These are phyloP conservation scores for Chimonanthus salicifolius DNA, from an alignment of 164 flowering plant genomes.

Conservation along the genomic window DNA sequence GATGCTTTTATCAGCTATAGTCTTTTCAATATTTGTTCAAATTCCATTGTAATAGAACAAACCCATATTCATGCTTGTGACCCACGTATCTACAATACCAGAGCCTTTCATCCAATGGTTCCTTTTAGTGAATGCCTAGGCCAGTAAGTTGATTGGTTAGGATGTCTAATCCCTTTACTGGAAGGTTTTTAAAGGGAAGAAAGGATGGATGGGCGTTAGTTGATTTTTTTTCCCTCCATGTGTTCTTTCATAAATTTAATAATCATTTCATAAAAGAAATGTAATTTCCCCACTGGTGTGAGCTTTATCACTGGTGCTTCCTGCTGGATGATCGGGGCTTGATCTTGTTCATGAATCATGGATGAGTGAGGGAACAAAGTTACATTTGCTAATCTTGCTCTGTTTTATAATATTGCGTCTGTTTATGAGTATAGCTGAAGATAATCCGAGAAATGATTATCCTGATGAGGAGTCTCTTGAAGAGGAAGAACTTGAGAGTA, in stretches of 20 bases:
- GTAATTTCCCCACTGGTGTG: neutral
- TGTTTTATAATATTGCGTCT: neutral
- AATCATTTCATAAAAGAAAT: too few relatives aligned
- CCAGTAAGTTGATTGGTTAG: neutral
- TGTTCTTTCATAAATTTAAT: too few relatives aligned
- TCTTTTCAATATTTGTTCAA: neutral
- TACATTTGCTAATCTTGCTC: too few relatives aligned
- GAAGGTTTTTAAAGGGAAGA: neutral
- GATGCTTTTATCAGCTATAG: neutral
- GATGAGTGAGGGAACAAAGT: neutral
- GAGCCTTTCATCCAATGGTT: neutral
- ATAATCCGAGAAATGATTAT: conserved; percentile 60
- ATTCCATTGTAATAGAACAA: neutral
- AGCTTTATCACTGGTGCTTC: neutral
- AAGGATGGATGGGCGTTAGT: neutral
- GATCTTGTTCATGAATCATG: neutral
- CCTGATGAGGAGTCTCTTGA: conserved; percentile 57
- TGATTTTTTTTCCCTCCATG: neutral
- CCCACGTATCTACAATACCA: neutral
- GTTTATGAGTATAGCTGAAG: conserved; percentile 41
- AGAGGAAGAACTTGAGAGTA: conserved; percentile 28
- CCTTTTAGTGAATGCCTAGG: neutral
- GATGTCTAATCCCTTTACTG: too few relatives aligned
- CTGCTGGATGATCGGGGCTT: neutral
- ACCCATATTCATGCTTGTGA: neutral